Conservation (phyloP, 345 rosid species). For the Corchorus olitorius region DNA sequence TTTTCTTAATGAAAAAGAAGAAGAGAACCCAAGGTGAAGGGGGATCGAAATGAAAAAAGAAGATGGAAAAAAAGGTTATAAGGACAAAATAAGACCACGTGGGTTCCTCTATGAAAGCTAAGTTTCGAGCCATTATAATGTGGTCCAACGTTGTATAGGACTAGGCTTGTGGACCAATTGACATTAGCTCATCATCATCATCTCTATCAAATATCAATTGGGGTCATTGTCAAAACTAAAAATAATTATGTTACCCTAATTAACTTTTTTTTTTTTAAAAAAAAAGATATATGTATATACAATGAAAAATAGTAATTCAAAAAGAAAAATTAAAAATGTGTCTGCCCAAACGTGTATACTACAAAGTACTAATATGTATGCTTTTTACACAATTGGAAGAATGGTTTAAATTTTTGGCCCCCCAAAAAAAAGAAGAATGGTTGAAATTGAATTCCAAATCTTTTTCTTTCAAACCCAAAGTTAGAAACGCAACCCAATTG, state of each 20-base stretch:
- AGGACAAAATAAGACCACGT: conserved; percentile 28
- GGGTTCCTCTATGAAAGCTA: conserved; percentile 30
- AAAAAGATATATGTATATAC: background rate
- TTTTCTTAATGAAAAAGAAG: too few relatives aligned
- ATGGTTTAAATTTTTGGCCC: too few relatives aligned
- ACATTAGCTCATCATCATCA: background rate
- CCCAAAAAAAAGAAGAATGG: too few relatives aligned
- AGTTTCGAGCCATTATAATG: conserved; percentile 21
- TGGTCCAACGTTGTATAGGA: conserved; percentile 27
- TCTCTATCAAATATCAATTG: background rate
- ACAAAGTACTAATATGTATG: background rate
- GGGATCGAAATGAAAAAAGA: too few relatives aligned
- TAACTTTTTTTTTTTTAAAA: background rate
- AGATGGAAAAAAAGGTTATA: background rate
- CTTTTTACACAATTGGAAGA: too few relatives aligned
- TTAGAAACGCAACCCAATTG: too few relatives aligned
- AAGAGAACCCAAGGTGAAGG: too few relatives aligned
- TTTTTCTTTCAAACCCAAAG: too few relatives aligned
- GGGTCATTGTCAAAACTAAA: background rate
- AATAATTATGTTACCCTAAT: background rate
- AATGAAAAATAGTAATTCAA: too few relatives aligned
- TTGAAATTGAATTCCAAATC: too few relatives aligned
- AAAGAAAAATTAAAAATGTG: background rate
- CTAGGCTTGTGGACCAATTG: background rate
- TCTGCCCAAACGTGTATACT: background rate